Evolutionary conservation across 805 yeast genomes (phyloP).

Genomic region (Kazachstania psychrophila): DNA sequence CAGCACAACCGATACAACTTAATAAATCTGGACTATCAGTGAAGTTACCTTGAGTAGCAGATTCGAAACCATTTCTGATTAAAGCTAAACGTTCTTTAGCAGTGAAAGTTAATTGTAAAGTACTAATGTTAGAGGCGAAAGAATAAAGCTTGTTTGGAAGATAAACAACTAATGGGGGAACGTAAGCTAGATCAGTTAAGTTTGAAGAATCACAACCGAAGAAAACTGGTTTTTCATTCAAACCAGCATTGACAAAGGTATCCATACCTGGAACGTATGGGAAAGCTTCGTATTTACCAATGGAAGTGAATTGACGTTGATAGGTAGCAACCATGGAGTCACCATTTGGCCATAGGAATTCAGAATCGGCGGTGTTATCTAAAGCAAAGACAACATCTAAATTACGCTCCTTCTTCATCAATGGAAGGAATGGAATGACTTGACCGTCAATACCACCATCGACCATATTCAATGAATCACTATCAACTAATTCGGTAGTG

Average conservation of each 20-base stretch:
- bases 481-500: constrained; percentile 31
- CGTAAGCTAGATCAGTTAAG: constrained; percentile 43
- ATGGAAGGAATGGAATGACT: constrained; percentile 57
- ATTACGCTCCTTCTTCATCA: constrained; percentile 48
- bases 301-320: constrained; percentile 48
- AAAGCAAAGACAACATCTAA: constrained; percentile 56
- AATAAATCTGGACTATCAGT: constrained; percentile 62
- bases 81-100: constrained; percentile 48
- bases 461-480: constrained; percentile 42
- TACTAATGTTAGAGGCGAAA: constrained; percentile 57
- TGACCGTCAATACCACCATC: constrained; percentile 70
- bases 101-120: constrained; percentile 54
- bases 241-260: constrained; percentile 49
- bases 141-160: constrained; percentile 64
- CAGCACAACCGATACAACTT: constrained; percentile 74
- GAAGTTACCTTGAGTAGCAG: constrained; percentile 54
- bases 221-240: constrained; percentile 64
- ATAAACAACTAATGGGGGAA: constrained; percentile 69
- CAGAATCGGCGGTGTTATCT: constrained; percentile 62
- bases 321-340: constrained; percentile 47
- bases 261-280: constrained; percentile 70
- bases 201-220: constrained; percentile 73
- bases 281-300: constrained; percentile 51
- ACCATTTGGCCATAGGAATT: constrained; percentile 57
- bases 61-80: constrained; percentile 67